Evolutionary conservation across 768 basidiomycete genomes (phyloP).

Genomic region (Leccinum longicurvipes): DNA sequence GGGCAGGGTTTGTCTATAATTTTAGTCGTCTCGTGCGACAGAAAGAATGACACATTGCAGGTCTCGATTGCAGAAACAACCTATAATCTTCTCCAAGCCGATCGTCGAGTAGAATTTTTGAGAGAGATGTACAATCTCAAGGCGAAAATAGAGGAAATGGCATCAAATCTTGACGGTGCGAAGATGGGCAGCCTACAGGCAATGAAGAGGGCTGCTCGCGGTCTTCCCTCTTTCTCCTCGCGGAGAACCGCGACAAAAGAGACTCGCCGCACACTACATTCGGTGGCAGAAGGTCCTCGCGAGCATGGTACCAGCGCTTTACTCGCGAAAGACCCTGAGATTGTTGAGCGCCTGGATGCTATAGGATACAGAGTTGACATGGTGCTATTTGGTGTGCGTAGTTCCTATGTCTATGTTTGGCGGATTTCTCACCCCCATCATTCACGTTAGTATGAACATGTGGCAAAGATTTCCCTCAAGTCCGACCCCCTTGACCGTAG

Average conservation of each 20-base stretch:
- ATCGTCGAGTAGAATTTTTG: background rate
- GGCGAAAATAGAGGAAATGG: background rate
- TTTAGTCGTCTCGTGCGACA: background rate
- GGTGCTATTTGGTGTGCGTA: background rate
- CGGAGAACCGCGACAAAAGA: background rate
- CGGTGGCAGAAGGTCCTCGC: background rate
- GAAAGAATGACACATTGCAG: background rate
- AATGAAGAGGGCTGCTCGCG: no score
- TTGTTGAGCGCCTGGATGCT: background rate
- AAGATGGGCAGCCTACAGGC: background rate
- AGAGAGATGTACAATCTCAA: background rate
- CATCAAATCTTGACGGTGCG: background rate
- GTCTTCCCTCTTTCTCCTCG: background rate
- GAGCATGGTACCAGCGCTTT: background rate
- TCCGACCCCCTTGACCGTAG: no score
- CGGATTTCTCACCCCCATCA: background rate
- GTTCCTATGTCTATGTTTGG: background rate
- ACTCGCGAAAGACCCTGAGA: background rate
- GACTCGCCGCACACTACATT: background rate
- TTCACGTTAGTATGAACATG: no score
- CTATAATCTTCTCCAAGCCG: background rate
- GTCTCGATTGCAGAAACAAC: background rate
- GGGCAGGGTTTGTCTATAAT: background rate
- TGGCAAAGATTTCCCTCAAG: no score
- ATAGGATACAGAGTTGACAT: background rate